Evolutionary conservation across 2,329 filamentous ascomycete genomes (phyloP).

Genomic region (Fusarium sp.): DNA sequence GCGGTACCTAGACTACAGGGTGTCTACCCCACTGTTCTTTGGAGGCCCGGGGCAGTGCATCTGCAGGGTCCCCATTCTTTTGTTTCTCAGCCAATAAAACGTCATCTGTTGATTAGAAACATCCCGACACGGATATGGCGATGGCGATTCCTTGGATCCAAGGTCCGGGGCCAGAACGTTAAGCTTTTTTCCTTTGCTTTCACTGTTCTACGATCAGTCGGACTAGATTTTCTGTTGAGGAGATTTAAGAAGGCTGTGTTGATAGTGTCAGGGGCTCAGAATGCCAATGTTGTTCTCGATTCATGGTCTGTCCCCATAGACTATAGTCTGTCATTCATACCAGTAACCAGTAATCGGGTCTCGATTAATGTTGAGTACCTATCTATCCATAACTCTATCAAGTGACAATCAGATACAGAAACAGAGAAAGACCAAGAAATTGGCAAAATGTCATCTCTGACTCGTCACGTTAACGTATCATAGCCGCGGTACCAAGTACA

Average conservation of each 20-base stretch:
- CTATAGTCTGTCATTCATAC: neutral
- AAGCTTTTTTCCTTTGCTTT: constrained; percentile 29
- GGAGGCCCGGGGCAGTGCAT: constrained; percentile 34
- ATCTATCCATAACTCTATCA: neutral
- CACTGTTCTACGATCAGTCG: neutral
- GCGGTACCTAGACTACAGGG: constrained; percentile 5
- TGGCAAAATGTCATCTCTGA: neutral
- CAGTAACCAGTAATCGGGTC: neutral
- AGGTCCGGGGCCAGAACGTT: constrained; percentile 33
- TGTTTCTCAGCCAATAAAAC: neutral
- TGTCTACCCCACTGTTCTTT: constrained; percentile 7
- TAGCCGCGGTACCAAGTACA: constrained; percentile 2
- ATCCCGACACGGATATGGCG: constrained; percentile 31
- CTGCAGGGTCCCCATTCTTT: constrained; percentile 19
- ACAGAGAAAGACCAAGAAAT: neutral
- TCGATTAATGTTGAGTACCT: neutral
- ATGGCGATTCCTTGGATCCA: constrained; percentile 35
- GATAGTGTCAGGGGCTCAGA: neutral
- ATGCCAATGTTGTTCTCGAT: constrained; percentile 18
- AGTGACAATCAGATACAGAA: neutral
- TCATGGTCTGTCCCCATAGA: constrained; percentile 17
- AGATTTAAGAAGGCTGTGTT: constrained; percentile 30
- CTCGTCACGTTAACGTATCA: neutral
- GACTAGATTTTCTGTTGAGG: constrained; percentile 30
- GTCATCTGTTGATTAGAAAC: neutral